A percentile compares a stretch with the other conserved stretches of the same genome.
phyloP scores from a whole-genome alignment of 2,329 filamentous ascomycete genomes.

The Hypoxylon sp. region DNA sequence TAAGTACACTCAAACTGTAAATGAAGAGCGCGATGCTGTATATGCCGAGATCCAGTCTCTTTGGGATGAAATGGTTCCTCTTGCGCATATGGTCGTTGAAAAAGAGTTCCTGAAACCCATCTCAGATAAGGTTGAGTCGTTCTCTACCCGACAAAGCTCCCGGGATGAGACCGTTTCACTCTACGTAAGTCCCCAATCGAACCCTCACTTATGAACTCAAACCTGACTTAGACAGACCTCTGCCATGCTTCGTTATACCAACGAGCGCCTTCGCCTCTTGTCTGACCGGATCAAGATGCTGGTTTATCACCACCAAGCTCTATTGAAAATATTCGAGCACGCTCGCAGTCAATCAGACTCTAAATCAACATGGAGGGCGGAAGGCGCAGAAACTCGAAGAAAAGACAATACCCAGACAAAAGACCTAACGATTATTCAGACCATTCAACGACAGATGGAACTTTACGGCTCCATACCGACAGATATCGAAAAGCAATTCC shows the following conservation, averaged over 20 bases:
- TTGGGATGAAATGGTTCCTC: conserved; percentile 48
- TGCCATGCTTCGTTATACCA: conserved; percentile 40
- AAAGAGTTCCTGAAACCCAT: conserved; percentile 44
- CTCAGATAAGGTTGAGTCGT: conserved; percentile 20
- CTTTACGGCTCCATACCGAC: conserved; percentile 38
- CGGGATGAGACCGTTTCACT: conserved; percentile 31
- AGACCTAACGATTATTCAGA: conserved; percentile 22
- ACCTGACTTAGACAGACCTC: conserved; percentile 41
- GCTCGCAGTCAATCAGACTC: conserved; percentile 3
- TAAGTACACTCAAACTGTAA: conserved; percentile 17
- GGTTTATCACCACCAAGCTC: conserved; percentile 37
- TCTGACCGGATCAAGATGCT: conserved; percentile 33
- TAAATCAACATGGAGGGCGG: background rate
- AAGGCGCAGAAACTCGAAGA: background rate
- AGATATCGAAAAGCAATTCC: conserved; percentile 19
- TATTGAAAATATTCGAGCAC: conserved; percentile 33
- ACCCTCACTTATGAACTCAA: conserved; percentile 7
- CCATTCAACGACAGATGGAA: conserved; percentile 38
- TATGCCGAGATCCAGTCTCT: conserved; percentile 45
- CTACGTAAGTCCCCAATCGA: conserved; percentile 32
- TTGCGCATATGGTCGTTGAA: conserved; percentile 48
- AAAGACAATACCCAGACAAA: conserved; percentile 7
- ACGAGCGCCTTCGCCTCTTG: conserved; percentile 38
- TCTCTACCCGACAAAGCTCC: conserved; percentile 6
- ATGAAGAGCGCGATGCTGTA: conserved; percentile 39